Evolutionary conservation across 148 eudicot species (phyloP).

Genomic region (Amaranthus cruentus): DNA sequence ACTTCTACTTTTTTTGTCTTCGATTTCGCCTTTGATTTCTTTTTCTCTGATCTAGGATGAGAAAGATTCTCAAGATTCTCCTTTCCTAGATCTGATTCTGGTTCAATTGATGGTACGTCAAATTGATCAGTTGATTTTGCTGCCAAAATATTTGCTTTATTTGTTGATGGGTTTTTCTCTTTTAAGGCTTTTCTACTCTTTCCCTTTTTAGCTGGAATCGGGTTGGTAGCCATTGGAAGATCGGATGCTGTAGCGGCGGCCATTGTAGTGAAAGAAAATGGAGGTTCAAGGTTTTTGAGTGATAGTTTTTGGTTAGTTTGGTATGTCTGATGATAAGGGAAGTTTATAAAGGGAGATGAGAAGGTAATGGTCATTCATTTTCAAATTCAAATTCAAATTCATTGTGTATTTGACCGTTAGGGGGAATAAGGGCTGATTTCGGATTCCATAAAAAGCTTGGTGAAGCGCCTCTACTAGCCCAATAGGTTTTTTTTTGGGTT

Average conservation of each 20-base stretch:
- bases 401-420: slow-evolving; percentile 19
- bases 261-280: slow-evolving; percentile 35
- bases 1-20: slow-evolving; percentile 24
- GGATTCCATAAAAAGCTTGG: neutral
- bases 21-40: slow-evolving; percentile 44
- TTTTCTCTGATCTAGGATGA: slow-evolving; percentile 33
- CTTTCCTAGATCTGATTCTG: slow-evolving; percentile 34
- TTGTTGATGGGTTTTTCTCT: slow-evolving; percentile 42
- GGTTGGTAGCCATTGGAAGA: slow-evolving; percentile 24
- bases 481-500: neutral
- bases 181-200: slow-evolving; percentile 56
- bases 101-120: slow-evolving; percentile 23
- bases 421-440: slow-evolving; percentile 11
- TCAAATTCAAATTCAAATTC: slow-evolving; percentile 28
- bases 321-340: neutral
- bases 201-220: slow-evolving; percentile 46
- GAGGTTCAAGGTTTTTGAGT: neutral
- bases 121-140: slow-evolving; percentile 22
- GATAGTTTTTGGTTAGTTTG: slow-evolving; percentile 6
- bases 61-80: slow-evolving; percentile 60
- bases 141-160: slow-evolving; percentile 53
- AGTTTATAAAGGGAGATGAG: slow-evolving; percentile 16
- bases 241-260: slow-evolving; percentile 29
- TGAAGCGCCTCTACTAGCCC: neutral
- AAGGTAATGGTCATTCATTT: slow-evolving; percentile 38